Conservation (phyloP, 768 basidiomycete genomes). For the Gymnopilus junonius region DNA sequence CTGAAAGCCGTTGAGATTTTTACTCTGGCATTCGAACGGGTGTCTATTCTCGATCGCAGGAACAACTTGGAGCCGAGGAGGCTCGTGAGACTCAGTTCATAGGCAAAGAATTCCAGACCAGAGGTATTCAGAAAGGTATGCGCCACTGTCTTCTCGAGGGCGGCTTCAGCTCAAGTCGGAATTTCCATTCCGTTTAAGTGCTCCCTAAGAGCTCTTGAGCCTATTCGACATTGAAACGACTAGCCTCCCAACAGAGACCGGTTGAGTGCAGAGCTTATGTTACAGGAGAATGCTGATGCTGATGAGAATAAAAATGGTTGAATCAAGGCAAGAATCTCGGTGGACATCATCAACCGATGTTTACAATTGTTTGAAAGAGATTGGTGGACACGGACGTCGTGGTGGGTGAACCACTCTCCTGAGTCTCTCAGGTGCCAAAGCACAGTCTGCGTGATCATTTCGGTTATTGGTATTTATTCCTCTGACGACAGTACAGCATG, state of each 20-base stretch:
- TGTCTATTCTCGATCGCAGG: not conserved
- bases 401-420: conserved; percentile 4
- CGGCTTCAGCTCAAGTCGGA: not conserved
- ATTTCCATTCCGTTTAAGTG: not conserved
- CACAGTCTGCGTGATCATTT: conserved; percentile 12
- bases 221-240: not conserved
- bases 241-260: not conserved
- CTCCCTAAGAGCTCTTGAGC: not conserved
- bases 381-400: not conserved
- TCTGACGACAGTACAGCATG: conserved; percentile 16
- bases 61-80: not conserved
- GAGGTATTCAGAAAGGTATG: not conserved
- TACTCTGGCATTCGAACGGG: not conserved
- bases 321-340: conserved; percentile 13
- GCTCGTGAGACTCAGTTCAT: not conserved
- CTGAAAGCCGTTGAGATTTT: not conserved
- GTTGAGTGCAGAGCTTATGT: conserved; percentile 1
- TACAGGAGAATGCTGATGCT: not conserved
- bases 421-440: conserved; percentile 8
- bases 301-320: conserved; percentile 11
- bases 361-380: conserved; percentile 8
- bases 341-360: conserved; percentile 7
- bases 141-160: not conserved
- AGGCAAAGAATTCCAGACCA: not conserved
- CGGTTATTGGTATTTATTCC: conserved; percentile 18